Evolutionary conservation across 352 stramenopile species (phyloP).

Genomic region (Phytopythium chamaehyphon): DNA sequence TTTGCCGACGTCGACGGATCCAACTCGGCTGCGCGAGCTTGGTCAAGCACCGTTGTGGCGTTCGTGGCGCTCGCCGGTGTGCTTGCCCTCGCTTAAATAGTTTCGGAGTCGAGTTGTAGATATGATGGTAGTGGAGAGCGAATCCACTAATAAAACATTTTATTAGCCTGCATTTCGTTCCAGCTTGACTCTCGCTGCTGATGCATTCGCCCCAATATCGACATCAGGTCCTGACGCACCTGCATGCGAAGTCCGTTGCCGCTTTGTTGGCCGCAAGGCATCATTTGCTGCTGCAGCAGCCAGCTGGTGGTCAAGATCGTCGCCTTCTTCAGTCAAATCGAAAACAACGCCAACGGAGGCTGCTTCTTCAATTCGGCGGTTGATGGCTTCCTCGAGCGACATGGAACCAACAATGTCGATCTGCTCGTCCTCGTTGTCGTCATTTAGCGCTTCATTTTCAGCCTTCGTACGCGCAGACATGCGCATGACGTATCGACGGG

Average conservation of each 20-base stretch:
- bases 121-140: too few species aligned
- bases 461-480: conserved; percentile 23
- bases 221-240: neutral
- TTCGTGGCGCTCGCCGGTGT: too few species aligned
- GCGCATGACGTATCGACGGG: conserved; percentile 46
- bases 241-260: conserved; percentile 11
- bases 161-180: conserved; percentile 1
- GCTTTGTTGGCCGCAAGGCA: conserved; percentile 22
- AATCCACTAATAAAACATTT: too few species aligned
- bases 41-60: too few species aligned
- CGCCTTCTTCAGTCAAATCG: conserved; percentile 60
- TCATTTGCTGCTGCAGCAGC: conserved; percentile 17
- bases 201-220: neutral
- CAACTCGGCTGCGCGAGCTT: too few species aligned
- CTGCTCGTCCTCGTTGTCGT: conserved; percentile 31
- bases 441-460: neutral
- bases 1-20: too few species aligned
- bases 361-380: conserved; percentile 44
- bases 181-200: conserved; percentile 1
- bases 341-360: conserved; percentile 54
- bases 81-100: too few species aligned
- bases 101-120: too few species aligned
- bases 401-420: conserved; percentile 69
- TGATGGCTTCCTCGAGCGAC: conserved; percentile 74
- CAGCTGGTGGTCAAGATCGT: conserved; percentile 30